These are phyloP conservation scores for Lactarius akahatsu DNA, from an alignment of 768 basidiomycete genomes.

Conservation along the genomic window DNA sequence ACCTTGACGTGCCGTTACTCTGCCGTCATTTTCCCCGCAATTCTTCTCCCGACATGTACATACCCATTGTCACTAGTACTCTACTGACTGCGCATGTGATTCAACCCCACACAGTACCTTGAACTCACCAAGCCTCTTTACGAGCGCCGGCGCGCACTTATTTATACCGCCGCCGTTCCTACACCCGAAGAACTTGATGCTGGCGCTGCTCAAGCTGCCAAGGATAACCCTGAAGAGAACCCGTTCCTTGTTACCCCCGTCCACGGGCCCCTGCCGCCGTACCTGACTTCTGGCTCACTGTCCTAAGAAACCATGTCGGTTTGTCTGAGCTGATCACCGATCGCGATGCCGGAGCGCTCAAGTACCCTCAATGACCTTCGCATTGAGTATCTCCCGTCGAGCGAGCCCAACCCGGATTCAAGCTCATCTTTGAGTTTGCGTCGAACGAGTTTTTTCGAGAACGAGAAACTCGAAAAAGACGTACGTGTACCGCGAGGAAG, in stretches of 20 bases:
- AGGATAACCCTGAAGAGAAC: conserved; percentile 73
- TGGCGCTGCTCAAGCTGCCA: conserved; percentile 68
- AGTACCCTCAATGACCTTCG: conserved; percentile 75
- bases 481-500: conserved; percentile 88
- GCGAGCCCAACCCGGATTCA: conserved; percentile 83
- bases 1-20: conserved; percentile 12
- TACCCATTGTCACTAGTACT: background rate
- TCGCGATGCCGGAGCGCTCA: conserved; percentile 84
- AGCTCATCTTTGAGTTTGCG: conserved; percentile 77
- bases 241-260: conserved; percentile 42
- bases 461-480: conserved; percentile 86
- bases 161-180: conserved; percentile 71
- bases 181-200: conserved; percentile 80
- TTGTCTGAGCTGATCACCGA: conserved; percentile 90
- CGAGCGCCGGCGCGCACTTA: conserved; percentile 80
- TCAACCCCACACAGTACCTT: conserved; percentile 55
- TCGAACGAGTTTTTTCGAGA: conserved; percentile 90
- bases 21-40: conserved; percentile 11
- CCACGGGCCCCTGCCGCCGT: conserved; percentile 50
- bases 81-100: conserved; percentile 12
- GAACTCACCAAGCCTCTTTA: conserved; percentile 81
- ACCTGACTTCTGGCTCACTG: conserved; percentile 98
- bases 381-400: conserved; percentile 68
- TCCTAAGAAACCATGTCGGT: conserved; percentile 86
- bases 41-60: conserved; percentile 1